Evolutionary conservation across 2,329 filamentous ascomycete species (phyloP).

Genomic region (Sporothrix pallida): DNA sequence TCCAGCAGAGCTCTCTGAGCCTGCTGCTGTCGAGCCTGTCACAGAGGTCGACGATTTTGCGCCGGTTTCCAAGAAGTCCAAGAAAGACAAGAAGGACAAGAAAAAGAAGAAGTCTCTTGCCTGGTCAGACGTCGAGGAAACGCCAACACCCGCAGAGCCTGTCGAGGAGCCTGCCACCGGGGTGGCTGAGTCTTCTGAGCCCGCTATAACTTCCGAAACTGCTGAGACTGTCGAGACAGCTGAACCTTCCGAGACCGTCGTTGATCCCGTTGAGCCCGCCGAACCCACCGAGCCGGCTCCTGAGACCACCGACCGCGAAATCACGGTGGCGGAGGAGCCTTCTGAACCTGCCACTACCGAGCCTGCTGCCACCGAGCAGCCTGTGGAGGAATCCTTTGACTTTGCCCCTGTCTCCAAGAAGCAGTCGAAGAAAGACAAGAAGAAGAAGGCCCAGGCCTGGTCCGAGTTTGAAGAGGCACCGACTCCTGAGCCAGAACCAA

Average conservation of each 20-base stretch:
- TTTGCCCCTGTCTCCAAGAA: not conserved
- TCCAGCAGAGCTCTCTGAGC: not conserved
- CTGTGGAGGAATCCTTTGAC: not conserved
- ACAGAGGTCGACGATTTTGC: not conserved
- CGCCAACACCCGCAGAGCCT: too few species aligned
- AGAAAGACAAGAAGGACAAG: conserved; percentile 42
- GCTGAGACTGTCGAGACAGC: not conserved
- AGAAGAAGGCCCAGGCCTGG: conserved; percentile 18
- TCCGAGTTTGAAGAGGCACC: not conserved
- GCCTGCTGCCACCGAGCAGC: not conserved
- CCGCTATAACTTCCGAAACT: not conserved
- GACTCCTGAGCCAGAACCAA: not conserved
- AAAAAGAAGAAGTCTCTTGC: conserved; percentile 10
- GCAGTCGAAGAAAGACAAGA: conserved; percentile 31
- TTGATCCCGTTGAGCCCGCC: not conserved
- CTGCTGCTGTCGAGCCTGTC: not conserved
- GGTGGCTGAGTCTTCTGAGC: not conserved
- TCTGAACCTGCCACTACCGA: not conserved
- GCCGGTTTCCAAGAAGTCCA: conserved; percentile 44
- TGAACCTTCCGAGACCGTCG: not conserved
- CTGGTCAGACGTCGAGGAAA: too few species aligned
- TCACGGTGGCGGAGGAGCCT: not conserved
- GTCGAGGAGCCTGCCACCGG: too few species aligned
- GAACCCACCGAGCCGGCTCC: conserved; percentile 4
- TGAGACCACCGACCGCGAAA: conserved; percentile 1